These are phyloP conservation scores for Chloridella minuta DNA, from an alignment of 352 stramenopile species.

Conservation along the genomic window DNA sequence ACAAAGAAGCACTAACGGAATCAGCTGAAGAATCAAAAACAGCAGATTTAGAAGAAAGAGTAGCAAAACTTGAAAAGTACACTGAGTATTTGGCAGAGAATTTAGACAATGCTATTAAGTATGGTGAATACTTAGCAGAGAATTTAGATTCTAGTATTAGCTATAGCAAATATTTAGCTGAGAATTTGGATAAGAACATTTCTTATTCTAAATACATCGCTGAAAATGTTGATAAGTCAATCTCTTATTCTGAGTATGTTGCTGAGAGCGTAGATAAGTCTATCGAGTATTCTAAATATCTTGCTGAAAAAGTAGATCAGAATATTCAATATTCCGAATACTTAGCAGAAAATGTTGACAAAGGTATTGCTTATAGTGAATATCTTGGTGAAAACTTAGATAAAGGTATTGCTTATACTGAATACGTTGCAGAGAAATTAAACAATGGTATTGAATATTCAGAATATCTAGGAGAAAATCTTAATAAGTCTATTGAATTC, in stretches of 20 bases:
- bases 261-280: not conserved
- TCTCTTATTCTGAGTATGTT: not conserved
- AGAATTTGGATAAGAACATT: no score
- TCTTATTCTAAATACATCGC: no score
- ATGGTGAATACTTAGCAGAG: not conserved
- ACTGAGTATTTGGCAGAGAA: not conserved
- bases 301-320: not conserved
- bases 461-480: not conserved
- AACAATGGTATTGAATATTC: not conserved
- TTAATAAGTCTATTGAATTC: not conserved
- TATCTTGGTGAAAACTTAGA: not conserved
- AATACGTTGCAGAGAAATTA: not conserved
- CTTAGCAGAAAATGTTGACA: not conserved
- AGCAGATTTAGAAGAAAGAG: not conserved
- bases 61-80: not conserved
- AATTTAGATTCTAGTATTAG: not conserved
- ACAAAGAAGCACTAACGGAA: no score
- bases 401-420: not conserved
- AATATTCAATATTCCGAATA: not conserved
- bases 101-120: not conserved
- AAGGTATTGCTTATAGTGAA: not conserved
- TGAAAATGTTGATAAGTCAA: no score
- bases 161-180: not conserved
- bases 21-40: no score
- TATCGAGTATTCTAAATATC: not conserved